Percentiles rank a stretch among this genome's conserved stretches.
These are phyloP conservation scores for Hanseniaspora vineae DNA, from an alignment of 805 yeast species.

Conservation along the genomic window DNA sequence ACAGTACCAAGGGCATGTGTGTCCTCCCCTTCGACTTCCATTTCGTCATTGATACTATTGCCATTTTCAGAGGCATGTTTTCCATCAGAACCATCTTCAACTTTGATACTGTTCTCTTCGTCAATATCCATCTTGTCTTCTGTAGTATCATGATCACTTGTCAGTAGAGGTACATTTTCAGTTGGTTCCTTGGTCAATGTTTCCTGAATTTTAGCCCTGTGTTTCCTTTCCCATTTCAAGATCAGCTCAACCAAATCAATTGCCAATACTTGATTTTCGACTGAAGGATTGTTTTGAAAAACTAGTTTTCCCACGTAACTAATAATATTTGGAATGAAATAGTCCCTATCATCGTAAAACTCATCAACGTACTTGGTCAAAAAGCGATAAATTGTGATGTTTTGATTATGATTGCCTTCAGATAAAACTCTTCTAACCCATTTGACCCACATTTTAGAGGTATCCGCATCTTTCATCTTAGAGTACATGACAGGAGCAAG, in stretches of 20 bases:
- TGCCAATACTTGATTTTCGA: slow-evolving; percentile 75
- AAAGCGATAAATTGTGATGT: slow-evolving; percentile 76
- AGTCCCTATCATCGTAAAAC: slow-evolving; percentile 77
- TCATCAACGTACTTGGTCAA: slow-evolving; percentile 75
- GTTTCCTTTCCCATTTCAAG: slow-evolving; percentile 62
- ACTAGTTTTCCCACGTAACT: slow-evolving; percentile 88
- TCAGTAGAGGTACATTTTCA: too few species aligned
- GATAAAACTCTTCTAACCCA: slow-evolving; percentile 89
- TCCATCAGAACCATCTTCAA: too few species aligned
- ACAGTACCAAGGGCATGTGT: too few species aligned
- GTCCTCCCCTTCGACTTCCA: too few species aligned
- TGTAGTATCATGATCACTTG: slow-evolving; percentile 6
- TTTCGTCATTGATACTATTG: too few species aligned
- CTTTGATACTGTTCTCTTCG: too few species aligned
- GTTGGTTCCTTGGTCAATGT: not conserved
- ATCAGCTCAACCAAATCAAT: slow-evolving; percentile 82
- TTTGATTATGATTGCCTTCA: slow-evolving; percentile 82
- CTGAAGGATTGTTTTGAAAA: slow-evolving; percentile 58
- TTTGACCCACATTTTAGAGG: slow-evolving; percentile 56
- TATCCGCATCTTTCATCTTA: slow-evolving; percentile 33
- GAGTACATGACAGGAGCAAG: slow-evolving; percentile 80
- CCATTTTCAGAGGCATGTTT: too few species aligned
- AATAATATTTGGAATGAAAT: slow-evolving; percentile 77
- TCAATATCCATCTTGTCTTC: slow-evolving; percentile 16
- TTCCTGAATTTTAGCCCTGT: not conserved